A percentile compares a stretch with the other conserved stretches of the same genome.
Evolutionary conservation across 768 basidiomycete genomes (phyloP).

Genomic region (Russula brevipes): DNA sequence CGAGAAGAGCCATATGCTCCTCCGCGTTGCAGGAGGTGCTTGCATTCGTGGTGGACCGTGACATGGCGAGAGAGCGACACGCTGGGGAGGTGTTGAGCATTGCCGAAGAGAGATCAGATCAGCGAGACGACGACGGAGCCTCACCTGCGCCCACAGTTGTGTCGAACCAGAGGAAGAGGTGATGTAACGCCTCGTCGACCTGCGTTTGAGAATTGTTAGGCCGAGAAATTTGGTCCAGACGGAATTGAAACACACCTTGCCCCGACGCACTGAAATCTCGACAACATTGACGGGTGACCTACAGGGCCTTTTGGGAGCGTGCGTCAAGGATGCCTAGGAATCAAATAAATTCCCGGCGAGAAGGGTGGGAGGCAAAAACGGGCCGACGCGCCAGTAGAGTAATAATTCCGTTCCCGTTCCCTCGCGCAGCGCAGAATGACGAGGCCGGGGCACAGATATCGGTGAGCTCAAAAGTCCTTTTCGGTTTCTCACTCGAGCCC

Average conservation of each 20-base stretch:
- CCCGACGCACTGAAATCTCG: constrained; percentile 16
- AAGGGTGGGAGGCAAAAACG: not conserved
- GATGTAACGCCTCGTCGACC: constrained; percentile 12
- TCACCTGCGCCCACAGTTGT: constrained; percentile 7
- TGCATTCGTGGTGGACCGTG: not conserved
- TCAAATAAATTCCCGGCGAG: not conserved
- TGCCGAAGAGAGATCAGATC: not conserved
- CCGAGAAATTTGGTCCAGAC: not conserved
- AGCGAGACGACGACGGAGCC: not conserved
- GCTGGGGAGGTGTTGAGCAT: constrained; percentile 10
- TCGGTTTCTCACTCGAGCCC: not conserved
- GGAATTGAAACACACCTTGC: constrained; percentile 6
- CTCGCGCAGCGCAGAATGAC: not conserved
- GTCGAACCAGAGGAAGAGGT: not conserved
- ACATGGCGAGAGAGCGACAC: not conserved
- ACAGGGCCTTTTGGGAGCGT: not conserved
- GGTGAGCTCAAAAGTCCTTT: not conserved
- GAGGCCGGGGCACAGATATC: constrained; percentile 10
- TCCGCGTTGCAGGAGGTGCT: constrained; percentile 2
- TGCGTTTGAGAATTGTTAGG: not conserved
- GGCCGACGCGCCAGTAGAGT: not conserved
- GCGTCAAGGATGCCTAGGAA: not conserved
- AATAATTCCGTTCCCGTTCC: too few species aligned
- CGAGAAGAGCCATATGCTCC: constrained; percentile 19
- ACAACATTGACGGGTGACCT: constrained; percentile 15